A percentile compares a stretch with the other conserved stretches of the same genome.
These are phyloP conservation scores for Suillus clintonianus DNA, from an alignment of 768 basidiomycete species.

Conservation along the genomic window DNA sequence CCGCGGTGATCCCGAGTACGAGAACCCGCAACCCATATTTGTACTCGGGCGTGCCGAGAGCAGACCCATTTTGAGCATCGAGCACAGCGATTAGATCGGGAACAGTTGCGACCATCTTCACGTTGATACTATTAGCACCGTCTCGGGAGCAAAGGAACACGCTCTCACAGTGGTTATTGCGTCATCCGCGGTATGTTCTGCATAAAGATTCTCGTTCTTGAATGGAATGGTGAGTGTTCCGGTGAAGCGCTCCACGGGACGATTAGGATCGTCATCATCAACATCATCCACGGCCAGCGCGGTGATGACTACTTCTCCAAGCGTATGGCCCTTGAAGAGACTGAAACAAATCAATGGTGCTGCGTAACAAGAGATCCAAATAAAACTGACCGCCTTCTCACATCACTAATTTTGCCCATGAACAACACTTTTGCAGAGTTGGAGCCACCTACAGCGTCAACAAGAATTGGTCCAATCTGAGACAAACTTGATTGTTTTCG, in stretches of 20 bases:
- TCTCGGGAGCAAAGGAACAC: neutral
- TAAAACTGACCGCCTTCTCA: slow-evolving; percentile 35
- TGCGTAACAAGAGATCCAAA: neutral
- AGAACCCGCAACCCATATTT: slow-evolving; percentile 61
- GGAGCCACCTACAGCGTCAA: slow-evolving; percentile 37
- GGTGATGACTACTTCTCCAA: slow-evolving; percentile 38
- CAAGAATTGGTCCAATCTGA: slow-evolving; percentile 34
- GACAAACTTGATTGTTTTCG: slow-evolving; percentile 47
- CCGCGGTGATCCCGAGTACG: slow-evolving; percentile 48
- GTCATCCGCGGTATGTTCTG: slow-evolving; percentile 39
- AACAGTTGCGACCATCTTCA: slow-evolving; percentile 53
- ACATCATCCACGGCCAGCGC: slow-evolving; percentile 28
- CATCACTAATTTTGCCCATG: slow-evolving; percentile 60
- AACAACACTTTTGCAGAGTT: slow-evolving; percentile 47
- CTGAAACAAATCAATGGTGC: slow-evolving; percentile 1
- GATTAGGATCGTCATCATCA: slow-evolving; percentile 25
- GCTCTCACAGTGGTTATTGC: slow-evolving; percentile 20
- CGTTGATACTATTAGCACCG: slow-evolving; percentile 5
- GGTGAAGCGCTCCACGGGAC: slow-evolving; percentile 20
- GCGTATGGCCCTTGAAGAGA: slow-evolving; percentile 40
- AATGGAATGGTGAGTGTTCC: slow-evolving; percentile 53
- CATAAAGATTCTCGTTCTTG: slow-evolving; percentile 63
- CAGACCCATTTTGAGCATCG: slow-evolving; percentile 61
- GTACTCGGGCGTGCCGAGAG: slow-evolving; percentile 66
- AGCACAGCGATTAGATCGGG: slow-evolving; percentile 68